phyloP scores from a whole-genome alignment of 2,329 filamentous ascomycete species.

The Colletotrichum falcatum region DNA sequence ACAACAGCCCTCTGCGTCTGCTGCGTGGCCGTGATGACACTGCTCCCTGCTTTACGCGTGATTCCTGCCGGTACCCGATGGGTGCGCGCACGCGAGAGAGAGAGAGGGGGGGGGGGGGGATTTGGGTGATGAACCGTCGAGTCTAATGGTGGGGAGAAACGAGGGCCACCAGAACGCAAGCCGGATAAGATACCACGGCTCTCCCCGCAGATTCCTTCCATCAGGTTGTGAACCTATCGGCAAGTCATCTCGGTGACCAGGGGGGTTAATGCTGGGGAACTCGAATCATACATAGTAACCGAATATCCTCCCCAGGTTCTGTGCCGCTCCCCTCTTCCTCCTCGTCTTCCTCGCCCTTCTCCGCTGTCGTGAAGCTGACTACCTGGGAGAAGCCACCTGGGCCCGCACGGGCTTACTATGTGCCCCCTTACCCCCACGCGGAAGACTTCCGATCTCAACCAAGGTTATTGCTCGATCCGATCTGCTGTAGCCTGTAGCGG shows the following conservation, averaged over 20 bases:
- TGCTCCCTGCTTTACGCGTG: not conserved
- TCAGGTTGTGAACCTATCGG: not conserved
- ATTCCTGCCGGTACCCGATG: not conserved
- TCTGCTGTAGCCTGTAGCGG: constrained; percentile 13
- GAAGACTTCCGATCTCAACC: not conserved
- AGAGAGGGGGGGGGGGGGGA: too few relatives aligned
- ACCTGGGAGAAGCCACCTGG: not conserved
- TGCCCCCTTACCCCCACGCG: not conserved
- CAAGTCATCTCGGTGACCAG: not conserved
- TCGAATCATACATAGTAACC: not conserved
- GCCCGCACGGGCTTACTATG: not conserved
- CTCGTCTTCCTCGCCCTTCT: too few relatives aligned
- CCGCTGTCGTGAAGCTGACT: not conserved
- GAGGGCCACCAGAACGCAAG: constrained; percentile 7
- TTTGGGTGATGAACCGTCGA: not conserved
- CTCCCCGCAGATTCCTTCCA: not conserved
- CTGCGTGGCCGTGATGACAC: not conserved
- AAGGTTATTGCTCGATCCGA: constrained; percentile 27
- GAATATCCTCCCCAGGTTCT: not conserved
- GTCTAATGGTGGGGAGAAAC: not conserved
- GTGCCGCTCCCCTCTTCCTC: not conserved
- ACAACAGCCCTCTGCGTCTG: not conserved
- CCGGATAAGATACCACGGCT: not conserved
- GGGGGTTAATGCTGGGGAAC: not conserved
- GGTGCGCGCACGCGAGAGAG: not conserved